Base-by-base conservation (phyloP, 176 grass and related monocot genomes). In the Carex kokanica region DNA sequence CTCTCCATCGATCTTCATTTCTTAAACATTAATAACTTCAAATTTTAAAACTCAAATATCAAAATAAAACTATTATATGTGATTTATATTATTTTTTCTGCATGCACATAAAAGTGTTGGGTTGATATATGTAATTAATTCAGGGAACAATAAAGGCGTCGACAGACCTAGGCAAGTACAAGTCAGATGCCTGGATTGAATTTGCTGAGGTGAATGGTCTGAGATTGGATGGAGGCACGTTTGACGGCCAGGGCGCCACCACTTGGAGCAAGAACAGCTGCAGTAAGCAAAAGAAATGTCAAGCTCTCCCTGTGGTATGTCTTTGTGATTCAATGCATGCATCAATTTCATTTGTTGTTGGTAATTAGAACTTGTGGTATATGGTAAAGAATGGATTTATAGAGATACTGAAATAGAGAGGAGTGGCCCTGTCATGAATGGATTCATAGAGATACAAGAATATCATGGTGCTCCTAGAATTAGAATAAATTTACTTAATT, bases 211-310 rank as follows among this genome's bases (percentile, higher is more conserved):
- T 93, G 14, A 86, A 90, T 14, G 40, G 54, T 10, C 79, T 97
- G 11, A 91, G 34, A 21, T 56, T 97, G 60, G 86, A 79, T 2
- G 77, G 73, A 6, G 91, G 91, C 67, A 60, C 57, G 27, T 77
- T 93, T 41, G 88, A 97, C 47, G 94, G 94, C 17, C 94, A 97
- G 65, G 94, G 94, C 18, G 83, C 87, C 55, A 43, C 53, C 10
- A 85, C 91, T 23, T 97, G 94, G 94, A 84, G 84, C 5, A 85
- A 75, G 52, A 93, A 93, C 88, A 86, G 83, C 43, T 97, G 94
- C 78, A 86, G 85, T 18, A 64, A 80, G 20, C 20, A 43, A 3
- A 97, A 90, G 82, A 61, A 93, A 24, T 93, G 94, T 91, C 93
- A 88, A 70, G 85, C 91, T 54, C 91, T 97, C 8, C 91, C 94